Conservation (phyloP, 108 stramenopile genomes). For the Cylindrotheca fusiformis region DNA sequence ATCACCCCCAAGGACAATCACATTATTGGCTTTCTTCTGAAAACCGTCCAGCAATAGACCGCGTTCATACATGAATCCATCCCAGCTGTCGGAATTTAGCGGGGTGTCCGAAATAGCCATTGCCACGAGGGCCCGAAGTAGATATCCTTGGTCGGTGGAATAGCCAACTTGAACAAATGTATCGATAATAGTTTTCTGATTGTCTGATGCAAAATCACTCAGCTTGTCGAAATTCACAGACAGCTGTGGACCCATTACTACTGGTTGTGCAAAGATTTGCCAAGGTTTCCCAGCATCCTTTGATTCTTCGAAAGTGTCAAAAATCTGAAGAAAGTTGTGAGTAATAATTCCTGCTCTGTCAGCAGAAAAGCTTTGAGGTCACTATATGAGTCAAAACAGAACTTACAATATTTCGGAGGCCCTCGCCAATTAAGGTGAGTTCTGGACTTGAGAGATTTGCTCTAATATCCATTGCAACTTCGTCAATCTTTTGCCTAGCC, state of each 20-base stretch:
- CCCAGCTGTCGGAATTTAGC: conserved; percentile 20
- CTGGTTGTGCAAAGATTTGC: conserved; percentile 19
- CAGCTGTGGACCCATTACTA: conserved; percentile 13
- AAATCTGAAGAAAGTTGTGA: background rate
- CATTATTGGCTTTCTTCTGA: conserved; percentile 21
- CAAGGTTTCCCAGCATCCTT: conserved; percentile 31
- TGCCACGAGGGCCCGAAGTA: conserved; percentile 2
- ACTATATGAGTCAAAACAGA: too few species aligned
- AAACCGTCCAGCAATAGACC: conserved; percentile 14
- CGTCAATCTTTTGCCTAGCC: conserved; percentile 2
- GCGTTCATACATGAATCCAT: conserved; percentile 26
- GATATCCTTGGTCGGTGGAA: background rate
- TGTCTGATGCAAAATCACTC: background rate
- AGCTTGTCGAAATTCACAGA: conserved; percentile 1
- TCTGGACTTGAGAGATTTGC: conserved; percentile 1
- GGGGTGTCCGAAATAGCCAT: background rate
- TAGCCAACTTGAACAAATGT: background rate
- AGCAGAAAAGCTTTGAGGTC: too few species aligned
- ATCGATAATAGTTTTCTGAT: background rate
- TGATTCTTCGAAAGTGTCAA: conserved; percentile 9
- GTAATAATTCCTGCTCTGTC: too few species aligned
- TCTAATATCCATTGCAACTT: background rate
- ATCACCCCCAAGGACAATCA: conserved; percentile 25
- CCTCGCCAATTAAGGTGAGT: conserved; percentile 3
- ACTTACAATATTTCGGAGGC: background rate